Percentiles rank a stretch among this genome's conserved stretches.
Evolutionary conservation across 1,284 basidiomycete genomes (phyloP).

Genomic region (Austroboletus olivaceoglutinosus): DNA sequence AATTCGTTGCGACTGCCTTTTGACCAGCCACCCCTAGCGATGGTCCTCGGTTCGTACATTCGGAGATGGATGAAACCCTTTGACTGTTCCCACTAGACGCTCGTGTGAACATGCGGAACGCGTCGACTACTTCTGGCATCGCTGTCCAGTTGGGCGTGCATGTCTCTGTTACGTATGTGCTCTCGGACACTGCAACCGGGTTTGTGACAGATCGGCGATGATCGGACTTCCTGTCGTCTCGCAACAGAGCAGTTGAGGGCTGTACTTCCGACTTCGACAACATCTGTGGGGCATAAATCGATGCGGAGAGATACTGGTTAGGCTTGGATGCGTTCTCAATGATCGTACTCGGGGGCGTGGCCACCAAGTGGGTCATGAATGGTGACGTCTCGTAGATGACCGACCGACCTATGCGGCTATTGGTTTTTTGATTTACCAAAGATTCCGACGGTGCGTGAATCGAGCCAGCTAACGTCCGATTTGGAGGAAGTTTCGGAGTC

Average conservation of each 20-base stretch:
- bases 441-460: slow-evolving; percentile 17
- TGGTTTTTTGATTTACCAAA: neutral
- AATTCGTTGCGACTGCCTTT: slow-evolving; percentile 20
- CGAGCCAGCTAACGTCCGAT: slow-evolving; percentile 16
- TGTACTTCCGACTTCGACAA: neutral
- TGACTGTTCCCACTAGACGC: slow-evolving; percentile 1
- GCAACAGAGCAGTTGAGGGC: neutral
- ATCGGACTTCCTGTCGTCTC: neutral
- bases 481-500: neutral
- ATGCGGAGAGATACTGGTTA: slow-evolving; percentile 5
- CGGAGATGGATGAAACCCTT: slow-evolving; percentile 6
- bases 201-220: neutral
- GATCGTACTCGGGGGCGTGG: neutral
- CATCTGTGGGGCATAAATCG: slow-evolving; percentile 13
- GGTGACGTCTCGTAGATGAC: neutral
- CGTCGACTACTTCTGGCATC: slow-evolving; percentile 20
- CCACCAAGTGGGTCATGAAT: neutral
- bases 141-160: slow-evolving; percentile 16
- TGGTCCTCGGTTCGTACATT: slow-evolving; percentile 3
- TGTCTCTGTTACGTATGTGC: neutral
- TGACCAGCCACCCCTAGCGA: slow-evolving; percentile 6
- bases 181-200: neutral
- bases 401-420: neutral
- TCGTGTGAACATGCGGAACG: slow-evolving; percentile 17
- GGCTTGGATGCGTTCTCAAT: neutral